Evolutionary conservation across 163 green algal genomes (phyloP).

Genomic region (Prototheca wickerhamii): DNA sequence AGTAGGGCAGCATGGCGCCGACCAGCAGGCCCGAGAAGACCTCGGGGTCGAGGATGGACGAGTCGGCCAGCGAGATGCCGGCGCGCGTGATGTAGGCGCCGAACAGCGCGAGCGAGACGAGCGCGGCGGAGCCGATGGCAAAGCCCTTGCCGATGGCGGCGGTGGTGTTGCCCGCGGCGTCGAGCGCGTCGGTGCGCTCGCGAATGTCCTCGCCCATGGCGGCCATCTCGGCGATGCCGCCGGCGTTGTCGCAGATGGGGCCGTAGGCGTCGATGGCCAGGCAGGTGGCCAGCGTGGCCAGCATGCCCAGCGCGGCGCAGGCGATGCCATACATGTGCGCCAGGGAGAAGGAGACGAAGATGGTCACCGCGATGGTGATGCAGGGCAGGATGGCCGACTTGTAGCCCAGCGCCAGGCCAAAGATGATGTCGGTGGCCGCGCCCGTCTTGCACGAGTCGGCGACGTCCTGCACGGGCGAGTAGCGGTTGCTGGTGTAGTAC

Average conservation of each 20-base stretch:
- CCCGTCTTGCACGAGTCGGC: slow-evolving; percentile 92
- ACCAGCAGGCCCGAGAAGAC: slow-evolving; percentile 94
- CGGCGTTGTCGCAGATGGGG: slow-evolving; percentile 98
- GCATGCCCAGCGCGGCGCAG: slow-evolving; percentile 94
- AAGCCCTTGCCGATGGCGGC: slow-evolving; percentile 99
- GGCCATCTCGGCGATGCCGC: slow-evolving; percentile 99
- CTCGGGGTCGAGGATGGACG: slow-evolving; percentile 84
- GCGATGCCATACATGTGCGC: slow-evolving; percentile 96
- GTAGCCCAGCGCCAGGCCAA: slow-evolving; percentile 97
- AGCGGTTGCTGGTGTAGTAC: slow-evolving; percentile 98
- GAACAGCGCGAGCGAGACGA: slow-evolving; percentile 97
- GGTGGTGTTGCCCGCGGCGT: slow-evolving; percentile 98
- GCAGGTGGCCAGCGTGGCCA: slow-evolving; percentile 87
- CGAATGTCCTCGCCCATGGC: slow-evolving; percentile 95
- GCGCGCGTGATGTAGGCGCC: slow-evolving; percentile 89
- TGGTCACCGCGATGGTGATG: slow-evolving; percentile 81
- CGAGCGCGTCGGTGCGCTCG: slow-evolving; percentile 87
- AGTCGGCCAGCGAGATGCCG: slow-evolving; percentile 73
- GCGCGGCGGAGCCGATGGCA: slow-evolving; percentile 94
- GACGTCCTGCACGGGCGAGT: slow-evolving; percentile 84
- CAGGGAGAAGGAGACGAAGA: slow-evolving; percentile 79
- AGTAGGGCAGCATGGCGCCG: slow-evolving; percentile 98
- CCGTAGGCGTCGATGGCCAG: slow-evolving; percentile 94
- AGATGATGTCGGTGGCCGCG: slow-evolving; percentile 99
- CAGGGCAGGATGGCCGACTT: slow-evolving; percentile 94